These are phyloP conservation scores for Sechiopsis laciniata DNA, from an alignment of 306 rosid genomes.

Conservation along the genomic window DNA sequence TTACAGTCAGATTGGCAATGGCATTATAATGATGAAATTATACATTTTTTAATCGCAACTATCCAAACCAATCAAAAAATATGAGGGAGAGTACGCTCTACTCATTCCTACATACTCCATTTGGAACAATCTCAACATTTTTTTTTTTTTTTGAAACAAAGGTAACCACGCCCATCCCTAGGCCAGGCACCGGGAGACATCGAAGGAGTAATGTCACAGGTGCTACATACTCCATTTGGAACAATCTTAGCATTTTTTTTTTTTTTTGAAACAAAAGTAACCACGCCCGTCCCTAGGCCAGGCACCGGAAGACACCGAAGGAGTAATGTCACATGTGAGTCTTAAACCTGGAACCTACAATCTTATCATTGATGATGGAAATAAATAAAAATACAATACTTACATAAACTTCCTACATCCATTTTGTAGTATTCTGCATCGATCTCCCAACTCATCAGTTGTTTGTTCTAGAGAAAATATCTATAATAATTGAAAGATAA, in stretches of 20 bases:
- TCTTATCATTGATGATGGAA: background rate
- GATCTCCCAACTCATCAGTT: slow-evolving; percentile 66
- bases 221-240: too few species aligned
- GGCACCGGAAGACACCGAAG: too few species aligned
- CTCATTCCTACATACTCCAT: background rate
- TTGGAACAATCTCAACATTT: background rate
- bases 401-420: slow-evolving; percentile 80
- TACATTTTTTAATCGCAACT: slow-evolving; percentile 1
- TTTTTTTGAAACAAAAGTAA: too few species aligned
- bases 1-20: background rate
- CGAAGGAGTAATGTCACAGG: too few species aligned
- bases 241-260: too few species aligned
- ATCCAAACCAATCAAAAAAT: background rate
- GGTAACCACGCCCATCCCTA: too few species aligned
- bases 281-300: too few species aligned
- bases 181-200: too few species aligned
- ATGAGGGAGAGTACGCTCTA: background rate
- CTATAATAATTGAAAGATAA: slow-evolving; percentile 36
- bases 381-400: slow-evolving; percentile 34
- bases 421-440: slow-evolving; percentile 57
- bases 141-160: too few species aligned
- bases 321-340: too few species aligned
- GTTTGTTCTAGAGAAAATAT: slow-evolving; percentile 59
- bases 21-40: background rate
- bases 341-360: too few species aligned